Evolutionary conservation across 176 grass and related monocot species (phyloP).

Genomic region (Areca catechu): DNA sequence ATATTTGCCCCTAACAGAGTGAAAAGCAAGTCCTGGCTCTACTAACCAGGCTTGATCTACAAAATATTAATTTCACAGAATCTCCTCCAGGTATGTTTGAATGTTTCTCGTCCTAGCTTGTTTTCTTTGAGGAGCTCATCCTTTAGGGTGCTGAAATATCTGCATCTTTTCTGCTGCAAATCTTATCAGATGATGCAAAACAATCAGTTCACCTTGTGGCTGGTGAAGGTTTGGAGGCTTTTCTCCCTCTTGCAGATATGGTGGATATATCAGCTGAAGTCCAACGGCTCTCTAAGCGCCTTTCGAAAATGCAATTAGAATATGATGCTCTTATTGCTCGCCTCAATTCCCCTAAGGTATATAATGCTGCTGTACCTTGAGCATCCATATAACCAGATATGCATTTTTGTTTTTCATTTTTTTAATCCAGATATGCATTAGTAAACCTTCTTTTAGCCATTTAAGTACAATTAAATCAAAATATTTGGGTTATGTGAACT

Average conservation of each 20-base stretch:
- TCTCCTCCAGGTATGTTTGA: conserved; percentile 45
- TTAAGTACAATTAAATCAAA: no score
- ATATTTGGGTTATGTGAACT: no score
- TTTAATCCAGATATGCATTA: no score
- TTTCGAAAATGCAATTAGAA: conserved; percentile 85
- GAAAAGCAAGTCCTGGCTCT: conserved; percentile 79
- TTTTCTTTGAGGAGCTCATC: not conserved
- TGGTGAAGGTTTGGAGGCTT: conserved; percentile 71
- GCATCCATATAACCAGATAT: not conserved
- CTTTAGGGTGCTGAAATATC: no score
- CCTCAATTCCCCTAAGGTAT: conserved; percentile 64
- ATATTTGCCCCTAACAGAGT: conserved; percentile 25
- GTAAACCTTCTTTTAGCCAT: no score
- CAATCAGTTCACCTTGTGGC: conserved; percentile 92
- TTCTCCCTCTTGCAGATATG: conserved; percentile 90
- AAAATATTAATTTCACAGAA: conserved; percentile 60
- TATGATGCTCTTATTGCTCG: conserved; percentile 73
- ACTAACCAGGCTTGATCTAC: conserved; percentile 75
- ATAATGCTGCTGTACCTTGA: conserved; percentile 3
- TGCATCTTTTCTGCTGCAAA: no score
- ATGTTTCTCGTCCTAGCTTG: not conserved
- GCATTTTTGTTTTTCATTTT: no score
- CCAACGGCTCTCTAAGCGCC: conserved; percentile 74
- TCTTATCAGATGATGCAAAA: conserved; percentile 55
- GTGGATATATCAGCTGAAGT: conserved; percentile 84